phyloP scores from a whole-genome alignment of 495 filamentous ascomycete species.

The Penicillium lividum region DNA sequence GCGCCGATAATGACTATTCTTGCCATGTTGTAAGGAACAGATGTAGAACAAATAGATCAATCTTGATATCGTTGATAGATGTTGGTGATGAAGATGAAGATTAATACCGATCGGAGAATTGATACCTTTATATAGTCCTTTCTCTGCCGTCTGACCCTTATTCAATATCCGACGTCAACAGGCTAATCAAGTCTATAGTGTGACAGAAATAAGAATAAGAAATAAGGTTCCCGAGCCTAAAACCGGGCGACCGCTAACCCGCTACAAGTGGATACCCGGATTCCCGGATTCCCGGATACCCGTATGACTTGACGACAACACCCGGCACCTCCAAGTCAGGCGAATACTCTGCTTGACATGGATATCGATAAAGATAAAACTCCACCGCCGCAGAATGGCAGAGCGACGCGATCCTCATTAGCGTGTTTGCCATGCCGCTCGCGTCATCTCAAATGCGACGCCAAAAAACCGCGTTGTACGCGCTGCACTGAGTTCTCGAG shows the following conservation, averaged over 20 bases:
- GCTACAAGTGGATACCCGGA: constrained; percentile 1
- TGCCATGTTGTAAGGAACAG: constrained; percentile 10
- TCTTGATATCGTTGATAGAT: neutral
- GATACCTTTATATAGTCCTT: neutral
- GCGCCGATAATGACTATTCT: constrained; percentile 32
- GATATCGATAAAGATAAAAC: neutral
- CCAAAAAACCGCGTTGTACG: constrained; percentile 17
- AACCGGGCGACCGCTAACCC: neutral
- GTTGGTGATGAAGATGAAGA: neutral
- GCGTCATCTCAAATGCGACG: constrained; percentile 26
- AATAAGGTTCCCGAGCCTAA: neutral
- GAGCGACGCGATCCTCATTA: constrained; percentile 21
- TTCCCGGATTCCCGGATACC: constrained; percentile 8
- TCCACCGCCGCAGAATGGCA: neutral
- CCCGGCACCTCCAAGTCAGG: neutral
- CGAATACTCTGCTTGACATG: neutral
- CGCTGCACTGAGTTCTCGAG: constrained; percentile 24
- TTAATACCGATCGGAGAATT: neutral
- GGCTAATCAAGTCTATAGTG: neutral
- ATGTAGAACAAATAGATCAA: neutral
- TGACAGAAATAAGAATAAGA: neutral
- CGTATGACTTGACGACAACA: neutral
- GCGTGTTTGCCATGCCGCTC: constrained; percentile 29
- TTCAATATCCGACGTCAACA: neutral
- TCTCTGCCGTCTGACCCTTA: neutral